Base-by-base conservation (phyloP, 169 alveolate species). In the Theileria equi region DNA sequence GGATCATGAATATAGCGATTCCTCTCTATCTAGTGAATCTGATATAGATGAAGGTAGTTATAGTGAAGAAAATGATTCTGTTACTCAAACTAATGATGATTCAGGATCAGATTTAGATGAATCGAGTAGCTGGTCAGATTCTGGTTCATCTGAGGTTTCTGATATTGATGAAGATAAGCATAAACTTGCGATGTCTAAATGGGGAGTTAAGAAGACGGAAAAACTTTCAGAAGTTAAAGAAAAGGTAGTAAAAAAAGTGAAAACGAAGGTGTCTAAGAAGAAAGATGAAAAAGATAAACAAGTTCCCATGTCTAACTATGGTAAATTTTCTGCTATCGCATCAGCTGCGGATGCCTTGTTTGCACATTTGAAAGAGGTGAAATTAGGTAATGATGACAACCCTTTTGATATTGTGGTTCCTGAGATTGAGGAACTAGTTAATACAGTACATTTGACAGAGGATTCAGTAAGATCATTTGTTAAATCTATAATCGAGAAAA, bases 111-210 rank as follows among this genome's bases (percentile, higher is more conserved):
- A 74, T 8, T 78, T 84, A 21, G 78, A 77, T 40, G 62, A 78
- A 32, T 82, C 91, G 23, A 88, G 88, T 69, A 91, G 82, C 25
- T 89, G 94, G 94, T 89, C 94, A 6, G 84, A 89, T 49, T 84
- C 91, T 25, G 94, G 84, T 7, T 86, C 49, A 17, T 79, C 70
- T 5, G 57, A 60, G 13, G 32, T 58, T 5, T 66, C 78, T 13
- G 91, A 80, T 19, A 67, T 53, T 53, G 90, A 86, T 3, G 92
- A 91, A 16, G 93, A 87, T 71, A 81, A 88, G 63, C 92, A 89
- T 40, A 82, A 88, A 50, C 78, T 84, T 17, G 94, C 94, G 47
- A 66, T 89, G 81, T 91, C 91, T 23, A 89, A 89, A 61, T 89
- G 94, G 94, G 94, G 94, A 32, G 82, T 88, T 40, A 88, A 89